These are phyloP conservation scores for Nemania sp. DNA, from an alignment of 2,329 filamentous ascomycete species.

Conservation along the genomic window DNA sequence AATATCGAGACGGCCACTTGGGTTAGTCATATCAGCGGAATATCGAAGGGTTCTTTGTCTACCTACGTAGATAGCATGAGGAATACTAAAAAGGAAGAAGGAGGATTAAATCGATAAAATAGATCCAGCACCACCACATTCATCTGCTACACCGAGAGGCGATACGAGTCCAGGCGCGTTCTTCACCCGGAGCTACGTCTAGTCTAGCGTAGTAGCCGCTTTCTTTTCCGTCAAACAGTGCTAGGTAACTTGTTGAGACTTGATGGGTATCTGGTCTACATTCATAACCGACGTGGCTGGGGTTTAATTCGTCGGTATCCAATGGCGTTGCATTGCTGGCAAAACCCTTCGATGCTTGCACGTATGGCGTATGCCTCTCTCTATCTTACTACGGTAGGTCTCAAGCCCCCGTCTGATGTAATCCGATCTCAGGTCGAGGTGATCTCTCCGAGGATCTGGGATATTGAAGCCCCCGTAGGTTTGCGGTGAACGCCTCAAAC, in stretches of 20 bases:
- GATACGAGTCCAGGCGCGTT: no score
- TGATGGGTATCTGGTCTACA: background rate
- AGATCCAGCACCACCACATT: no score
- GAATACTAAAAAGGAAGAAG: no score
- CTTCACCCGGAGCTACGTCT: background rate
- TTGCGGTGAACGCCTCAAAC: background rate
- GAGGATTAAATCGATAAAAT: no score
- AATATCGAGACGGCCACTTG: no score
- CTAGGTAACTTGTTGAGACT: background rate
- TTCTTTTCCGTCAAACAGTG: background rate
- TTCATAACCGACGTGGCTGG: constrained; percentile 2
- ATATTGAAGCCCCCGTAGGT: background rate
- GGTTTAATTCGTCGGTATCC: background rate
- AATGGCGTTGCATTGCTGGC: constrained; percentile 7
- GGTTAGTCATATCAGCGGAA: no score
- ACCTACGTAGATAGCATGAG: no score
- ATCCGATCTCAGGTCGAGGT: constrained; percentile 13
- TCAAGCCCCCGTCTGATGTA: constrained; percentile 14
- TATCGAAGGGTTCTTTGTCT: no score
- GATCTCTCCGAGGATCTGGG: constrained; percentile 11
- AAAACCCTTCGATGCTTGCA: no score
- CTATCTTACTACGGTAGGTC: constrained; percentile 16
- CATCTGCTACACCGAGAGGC: no score
- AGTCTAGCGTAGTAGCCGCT: background rate
- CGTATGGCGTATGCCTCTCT: background rate